These are phyloP conservation scores for Metarhizium guizhouense DNA, from an alignment of 2,329 filamentous ascomycete species.

Conservation along the genomic window DNA sequence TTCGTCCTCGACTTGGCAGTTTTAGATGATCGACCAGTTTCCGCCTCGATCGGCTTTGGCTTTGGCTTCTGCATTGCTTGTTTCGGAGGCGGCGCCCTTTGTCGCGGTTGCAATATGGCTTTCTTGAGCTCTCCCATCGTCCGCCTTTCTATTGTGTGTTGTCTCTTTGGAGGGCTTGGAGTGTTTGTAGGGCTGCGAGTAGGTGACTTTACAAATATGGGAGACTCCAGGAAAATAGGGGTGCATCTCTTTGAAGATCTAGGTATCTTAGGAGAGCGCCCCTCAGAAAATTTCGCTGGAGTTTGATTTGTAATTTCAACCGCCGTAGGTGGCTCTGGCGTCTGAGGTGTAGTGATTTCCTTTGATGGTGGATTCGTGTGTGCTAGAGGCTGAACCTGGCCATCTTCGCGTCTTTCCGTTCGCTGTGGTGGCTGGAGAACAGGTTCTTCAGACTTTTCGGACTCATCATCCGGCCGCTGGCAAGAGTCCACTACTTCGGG, in stretches of 20 bases:
- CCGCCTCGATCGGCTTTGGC: background rate
- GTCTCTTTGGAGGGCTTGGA: background rate
- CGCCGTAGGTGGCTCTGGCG: background rate
- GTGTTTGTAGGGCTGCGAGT: background rate
- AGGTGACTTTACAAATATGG: background rate
- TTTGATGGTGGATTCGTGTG: background rate
- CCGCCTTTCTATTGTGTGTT: conserved; percentile 1
- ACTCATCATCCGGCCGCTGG: background rate
- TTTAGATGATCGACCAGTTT: background rate
- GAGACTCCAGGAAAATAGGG: conserved; percentile 3
- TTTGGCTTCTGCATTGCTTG: background rate
- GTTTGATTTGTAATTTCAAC: background rate
- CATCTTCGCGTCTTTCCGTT: background rate
- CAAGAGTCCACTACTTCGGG: background rate
- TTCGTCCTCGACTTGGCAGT: background rate
- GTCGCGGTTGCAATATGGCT: conserved; percentile 4
- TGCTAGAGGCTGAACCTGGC: background rate
- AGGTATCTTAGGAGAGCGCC: conserved; percentile 3
- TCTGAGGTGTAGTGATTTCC: background rate
- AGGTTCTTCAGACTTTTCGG: background rate
- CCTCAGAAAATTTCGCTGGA: background rate
- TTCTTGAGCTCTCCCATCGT: conserved; percentile 8
- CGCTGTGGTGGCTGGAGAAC: background rate
- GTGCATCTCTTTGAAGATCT: conserved; percentile 7
- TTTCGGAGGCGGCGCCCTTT: background rate